Evolutionary conservation across 2,329 filamentous ascomycete species (phyloP), one percentile per base, ranked within the genome.

Genomic region (Byssochlamys sp.): DNA sequence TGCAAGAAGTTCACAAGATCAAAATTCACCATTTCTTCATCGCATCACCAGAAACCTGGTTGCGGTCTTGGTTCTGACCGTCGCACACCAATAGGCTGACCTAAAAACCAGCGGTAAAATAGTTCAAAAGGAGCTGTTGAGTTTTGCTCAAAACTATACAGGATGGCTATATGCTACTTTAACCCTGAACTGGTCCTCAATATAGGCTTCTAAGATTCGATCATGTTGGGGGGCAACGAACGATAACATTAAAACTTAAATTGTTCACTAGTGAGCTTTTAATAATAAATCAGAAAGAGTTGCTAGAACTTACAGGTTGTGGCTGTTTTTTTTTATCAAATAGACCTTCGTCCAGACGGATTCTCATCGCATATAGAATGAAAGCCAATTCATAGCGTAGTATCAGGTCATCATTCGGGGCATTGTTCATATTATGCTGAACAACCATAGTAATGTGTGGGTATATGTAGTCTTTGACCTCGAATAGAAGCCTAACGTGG

Each of bases 111-210:
- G 35, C 35, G 35, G n/a, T 39, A 39, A n/a, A 39, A 39, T 12
- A 39, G 35, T 12, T 39, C 12, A 7, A 2, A 53, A 60, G 59
- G 66, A 65, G 35, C 12, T 65, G 33, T 64, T 65, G 52, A 62
- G 2, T 39, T 39, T 14, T 39, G 4, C 35, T 39, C 35, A 39
- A 39, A 39, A 39, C 35, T 39, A 6, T 39, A 39, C 35, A 39
- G 12, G 12, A 7, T 12, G 35, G 6, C 35, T 39, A n/a, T 12
- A 39, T 39, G 35, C 35, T 12, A 39, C 35, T 10, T 31, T 31
- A n/a, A 39, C 35, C 12, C 4, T 39, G 1, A 2, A n/a, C 12
- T 39, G 12, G 12, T 39, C 12, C 14, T 39, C 5, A 4, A 39
- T 39, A 14, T 39, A 39, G 35, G 35, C 12, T n/a, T 39, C 2